Percentiles rank a stretch among this genome's conserved stretches.
These are phyloP conservation scores for Cephalotrichum gorgonifer DNA, from an alignment of 2,329 filamentous ascomycete species.

Conservation along the genomic window DNA sequence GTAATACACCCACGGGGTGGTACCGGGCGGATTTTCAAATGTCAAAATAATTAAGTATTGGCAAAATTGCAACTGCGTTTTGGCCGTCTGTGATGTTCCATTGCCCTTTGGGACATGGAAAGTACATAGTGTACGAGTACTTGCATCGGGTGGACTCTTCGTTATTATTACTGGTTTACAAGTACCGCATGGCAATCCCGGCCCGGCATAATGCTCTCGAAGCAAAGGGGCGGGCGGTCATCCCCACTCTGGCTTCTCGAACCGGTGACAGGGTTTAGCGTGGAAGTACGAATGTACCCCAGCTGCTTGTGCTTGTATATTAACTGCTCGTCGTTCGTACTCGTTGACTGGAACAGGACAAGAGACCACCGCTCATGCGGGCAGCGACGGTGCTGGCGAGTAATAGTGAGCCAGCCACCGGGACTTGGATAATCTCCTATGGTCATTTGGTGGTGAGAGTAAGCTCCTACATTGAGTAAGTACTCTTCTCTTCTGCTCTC, in stretches of 20 bases:
- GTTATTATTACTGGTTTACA: too few relatives aligned
- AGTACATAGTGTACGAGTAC: too few relatives aligned
- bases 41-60: too few relatives aligned
- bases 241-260: background rate
- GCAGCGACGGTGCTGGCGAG: background rate
- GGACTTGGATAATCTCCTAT: too few relatives aligned
- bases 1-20: background rate
- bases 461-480: too few relatives aligned
- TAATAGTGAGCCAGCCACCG: too few relatives aligned
- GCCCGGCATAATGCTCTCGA: background rate
- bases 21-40: background rate
- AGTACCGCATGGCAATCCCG: background rate
- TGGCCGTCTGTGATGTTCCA: too few relatives aligned
- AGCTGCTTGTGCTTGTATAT: background rate
- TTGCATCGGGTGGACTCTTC: too few relatives aligned
- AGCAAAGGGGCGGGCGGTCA: background rate
- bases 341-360: background rate
- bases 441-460: too few relatives aligned
- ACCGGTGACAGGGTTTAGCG: constrained; percentile 2
- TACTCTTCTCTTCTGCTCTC: too few relatives aligned
- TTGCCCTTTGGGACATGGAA: too few relatives aligned
- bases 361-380: background rate
- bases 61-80: too few relatives aligned
- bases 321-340: background rate
- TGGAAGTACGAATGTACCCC: background rate